Evolutionary conservation across 176 grass and related monocot species (phyloP), one percentile per base, ranked within the genome.

Genomic region (Oryza meridionalis): DNA sequence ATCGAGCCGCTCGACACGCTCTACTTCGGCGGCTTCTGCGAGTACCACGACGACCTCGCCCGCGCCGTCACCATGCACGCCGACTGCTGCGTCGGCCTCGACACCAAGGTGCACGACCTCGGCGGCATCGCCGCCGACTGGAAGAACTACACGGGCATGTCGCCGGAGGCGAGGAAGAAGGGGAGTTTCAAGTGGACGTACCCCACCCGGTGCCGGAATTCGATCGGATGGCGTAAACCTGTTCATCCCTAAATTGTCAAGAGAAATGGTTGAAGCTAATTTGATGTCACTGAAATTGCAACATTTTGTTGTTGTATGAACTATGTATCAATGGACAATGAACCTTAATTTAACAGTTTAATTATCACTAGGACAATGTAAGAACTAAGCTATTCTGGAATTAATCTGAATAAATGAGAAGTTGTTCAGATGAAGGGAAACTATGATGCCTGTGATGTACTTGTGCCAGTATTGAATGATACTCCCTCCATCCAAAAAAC

Each of bases 21-120:
- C 10, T 38, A 78, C 38, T 85, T 88, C 59, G 75, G 79, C 6
- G 74, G 87, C 4, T 87, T 97, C 63, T 97, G 94, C 32, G 53
- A 91, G 44, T 75, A 42, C 32, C 61, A 40, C 53, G 22, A 55
- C 5, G 78, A 90, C 29, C 27, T 85, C 2, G 79, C 49, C 31
- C 76, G 21, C 63, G 31, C 87, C 24, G 91, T 70, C 66, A 97
- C 91, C 6, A 65, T 97, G 75, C 94, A 97, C 22, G 89, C 84
- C 26, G 85, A 89, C 44, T 97, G 94, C 55, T 91, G 88, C 21
- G 42, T 89, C 4, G 87, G 91, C 15, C 25, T 93, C 0, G 73
- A n/a, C 0, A 81, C 27, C 22, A 97, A 97, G 85, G 43, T 93
- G 67, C 66, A 29, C 31, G 91, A 93, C 31, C 83, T 97, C n/a